Evolutionary conservation across 306 rosid genomes (phyloP).

Genomic region (Boehmeria nivea): DNA sequence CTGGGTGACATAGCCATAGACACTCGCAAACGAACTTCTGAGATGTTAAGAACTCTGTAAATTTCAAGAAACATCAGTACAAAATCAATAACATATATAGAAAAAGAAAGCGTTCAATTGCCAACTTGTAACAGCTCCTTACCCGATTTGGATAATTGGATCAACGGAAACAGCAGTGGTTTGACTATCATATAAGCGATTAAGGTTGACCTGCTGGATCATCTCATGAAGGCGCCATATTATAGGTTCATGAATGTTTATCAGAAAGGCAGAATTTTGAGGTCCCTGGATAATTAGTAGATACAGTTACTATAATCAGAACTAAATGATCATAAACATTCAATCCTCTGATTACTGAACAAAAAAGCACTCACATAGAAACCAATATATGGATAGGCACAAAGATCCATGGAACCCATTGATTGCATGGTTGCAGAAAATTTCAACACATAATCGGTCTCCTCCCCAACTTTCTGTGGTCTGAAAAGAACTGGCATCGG

Average conservation of each 20-base stretch:
- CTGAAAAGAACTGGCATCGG: conserved; percentile 97
- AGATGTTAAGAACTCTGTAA: conserved; percentile 73
- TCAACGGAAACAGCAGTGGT: conserved; percentile 93
- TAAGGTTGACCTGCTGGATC: conserved; percentile 79
- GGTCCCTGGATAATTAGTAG: conserved; percentile 60
- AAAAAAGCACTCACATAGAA: conserved; percentile 55
- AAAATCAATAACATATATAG: conserved; percentile 1
- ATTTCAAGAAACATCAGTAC: conserved; percentile 22
- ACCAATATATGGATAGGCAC: conserved; percentile 90
- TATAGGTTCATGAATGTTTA: conserved; percentile 90
- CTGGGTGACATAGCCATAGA: conserved; percentile 93
- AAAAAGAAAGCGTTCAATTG: conserved; percentile 15
- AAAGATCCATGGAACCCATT: conserved; percentile 82
- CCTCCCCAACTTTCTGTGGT: conserved; percentile 73
- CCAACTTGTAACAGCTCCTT: conserved; percentile 18
- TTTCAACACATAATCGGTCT: conserved; percentile 76
- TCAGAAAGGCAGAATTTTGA: conserved; percentile 67
- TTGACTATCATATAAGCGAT: conserved; percentile 64
- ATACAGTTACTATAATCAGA: conserved; percentile 10
- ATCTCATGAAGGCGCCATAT: conserved; percentile 98
- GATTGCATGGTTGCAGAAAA: conserved; percentile 81
- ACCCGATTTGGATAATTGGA: conserved; percentile 87
- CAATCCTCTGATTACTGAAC: conserved; percentile 12
- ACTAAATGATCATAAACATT: conserved; percentile 15
- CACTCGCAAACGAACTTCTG: conserved; percentile 86